These are phyloP conservation scores for Polysphondylium violaceum DNA, from an alignment of 78 protist species.

Conservation along the genomic window DNA sequence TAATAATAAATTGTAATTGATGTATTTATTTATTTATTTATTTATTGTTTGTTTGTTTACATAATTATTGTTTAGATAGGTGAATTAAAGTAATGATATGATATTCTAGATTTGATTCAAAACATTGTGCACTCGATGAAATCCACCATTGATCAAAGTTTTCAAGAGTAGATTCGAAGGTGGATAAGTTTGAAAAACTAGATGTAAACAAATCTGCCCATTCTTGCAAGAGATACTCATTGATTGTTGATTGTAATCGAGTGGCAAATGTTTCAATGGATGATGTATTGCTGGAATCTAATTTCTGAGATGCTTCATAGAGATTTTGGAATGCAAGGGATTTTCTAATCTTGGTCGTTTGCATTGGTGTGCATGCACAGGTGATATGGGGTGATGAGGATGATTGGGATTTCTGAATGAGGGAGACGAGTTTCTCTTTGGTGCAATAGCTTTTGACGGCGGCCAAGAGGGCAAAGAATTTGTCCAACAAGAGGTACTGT, in stretches of 20 bases:
- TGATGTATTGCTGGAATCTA: not conserved
- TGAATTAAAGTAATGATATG: not conserved
- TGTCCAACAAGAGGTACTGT: not conserved
- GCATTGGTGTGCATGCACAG: not conserved
- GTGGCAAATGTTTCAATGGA: not conserved
- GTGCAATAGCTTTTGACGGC: not conserved
- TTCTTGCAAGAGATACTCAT: slow-evolving; percentile 7
- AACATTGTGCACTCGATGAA: not conserved
- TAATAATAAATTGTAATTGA: no score
- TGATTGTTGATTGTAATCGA: not conserved
- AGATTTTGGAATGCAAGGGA: not conserved
- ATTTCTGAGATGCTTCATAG: not conserved
- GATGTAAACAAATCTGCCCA: slow-evolving; percentile 18
- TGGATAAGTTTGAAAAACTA: not conserved
- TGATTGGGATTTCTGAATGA: no score
- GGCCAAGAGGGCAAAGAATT: not conserved
- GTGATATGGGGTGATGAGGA: not conserved
- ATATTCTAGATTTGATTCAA: not conserved
- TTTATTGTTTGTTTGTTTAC: no score
- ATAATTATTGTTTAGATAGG: no score
- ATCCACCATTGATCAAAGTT: slow-evolving; percentile 15
- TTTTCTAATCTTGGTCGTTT: not conserved
- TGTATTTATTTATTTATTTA: no score
- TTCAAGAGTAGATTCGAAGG: not conserved
- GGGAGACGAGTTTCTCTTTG: not conserved